Base-by-base conservation (phyloP, 768 basidiomycete species). In the Amanita fuliginea region DNA sequence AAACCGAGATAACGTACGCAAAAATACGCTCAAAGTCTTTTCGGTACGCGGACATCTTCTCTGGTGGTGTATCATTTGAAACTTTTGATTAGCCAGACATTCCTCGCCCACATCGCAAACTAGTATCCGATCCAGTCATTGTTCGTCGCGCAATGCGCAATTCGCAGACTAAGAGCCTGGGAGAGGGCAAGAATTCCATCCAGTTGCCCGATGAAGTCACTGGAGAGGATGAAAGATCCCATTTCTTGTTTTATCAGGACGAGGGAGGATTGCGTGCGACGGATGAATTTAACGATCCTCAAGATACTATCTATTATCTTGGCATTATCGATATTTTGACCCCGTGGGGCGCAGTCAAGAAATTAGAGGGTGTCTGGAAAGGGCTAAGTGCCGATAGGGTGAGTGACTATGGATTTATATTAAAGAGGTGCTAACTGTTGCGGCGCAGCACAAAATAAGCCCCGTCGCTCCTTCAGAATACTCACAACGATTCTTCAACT, bases 291-390 rank as follows among this genome's bases (percentile, higher is more conserved):
- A 95, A 98, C 62, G 72, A 76, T 16, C 64, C 72, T 1, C 64
- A 83, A 66, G 83, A 85, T 55, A 79, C 78, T 42, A 85, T 96
- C 49, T 96, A 95, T 64, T 97, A 97, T 64, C 71, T 97, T 7
- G 95, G 96, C 19, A 78, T 99, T 47, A 99, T 99, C 59, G 96
- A 99, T 65, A 98, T 97, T 55, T 68, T 94, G 52, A 98, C 96
- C 21, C 95, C 94, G 2, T 99, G 90, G 63, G 77, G 73, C 16
- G 56, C 63, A 16, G 56, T 76, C 53, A 99, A 99, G 74, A 80
- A 78, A 62, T 48, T 83, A 16, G 96, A 99, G 65, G 84, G 89
- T 64, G 70, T 90, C 51, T 98, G 91, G 89, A 95, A 96, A 68
- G 89, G 92, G 22, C 64, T 96, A 57, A 75, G 74, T 9, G 84